Evolutionary conservation across 2,329 filamentous ascomycete species (phyloP), one percentile per base, ranked within the genome.

Genomic region (Xylariales sp.): DNA sequence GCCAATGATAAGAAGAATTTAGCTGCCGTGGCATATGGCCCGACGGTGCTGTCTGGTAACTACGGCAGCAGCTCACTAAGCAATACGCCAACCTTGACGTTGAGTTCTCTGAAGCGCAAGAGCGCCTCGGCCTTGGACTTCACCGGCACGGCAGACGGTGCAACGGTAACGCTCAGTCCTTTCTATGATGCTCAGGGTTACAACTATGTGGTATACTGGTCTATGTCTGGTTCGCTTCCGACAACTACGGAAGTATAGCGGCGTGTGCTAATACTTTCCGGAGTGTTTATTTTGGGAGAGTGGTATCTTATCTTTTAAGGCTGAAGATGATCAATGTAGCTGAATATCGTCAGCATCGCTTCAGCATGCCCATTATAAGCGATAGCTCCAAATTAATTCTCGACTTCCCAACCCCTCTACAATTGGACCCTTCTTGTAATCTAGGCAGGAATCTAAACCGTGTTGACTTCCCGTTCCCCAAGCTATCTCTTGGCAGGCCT

Each of bases 21-120:
- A 1, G 83, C 81, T 2, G 83, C 84, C 0, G 53, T 86, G 10
- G 82, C 83, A 0, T 86, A 80, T 60, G 85, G 84, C 0, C 85
- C 83, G 0, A 79, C 80, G 0, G 74, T 86, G 4, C 70, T 86
- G 16, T 75, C 79, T 0, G 84, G 81, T 0, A 82, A 85, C 64
- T 85, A 86, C 61, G 83, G 83, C 0, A 73, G 74, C 16, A 57
- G 54, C 1, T 58, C 69, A 0, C 49, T 81, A 5, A 60, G 57
- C 5, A 55, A 66, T 1, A 71, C 75, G 3, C 81, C 81, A 0
- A 73, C 65, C 0, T 70, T 83, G 9, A 70, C 75, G 14, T 45
- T 82, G 18, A 69, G 62, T 0, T 77, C 73, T 3, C 65, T 81
- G 1, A 72, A 72, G 65, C 72, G 72, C 28, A 73, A 65, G 7